Evolutionary conservation across 257 asterid species (phyloP), one percentile per base, ranked within the genome.

Genomic region (Parsonsia alboflavescens): DNA sequence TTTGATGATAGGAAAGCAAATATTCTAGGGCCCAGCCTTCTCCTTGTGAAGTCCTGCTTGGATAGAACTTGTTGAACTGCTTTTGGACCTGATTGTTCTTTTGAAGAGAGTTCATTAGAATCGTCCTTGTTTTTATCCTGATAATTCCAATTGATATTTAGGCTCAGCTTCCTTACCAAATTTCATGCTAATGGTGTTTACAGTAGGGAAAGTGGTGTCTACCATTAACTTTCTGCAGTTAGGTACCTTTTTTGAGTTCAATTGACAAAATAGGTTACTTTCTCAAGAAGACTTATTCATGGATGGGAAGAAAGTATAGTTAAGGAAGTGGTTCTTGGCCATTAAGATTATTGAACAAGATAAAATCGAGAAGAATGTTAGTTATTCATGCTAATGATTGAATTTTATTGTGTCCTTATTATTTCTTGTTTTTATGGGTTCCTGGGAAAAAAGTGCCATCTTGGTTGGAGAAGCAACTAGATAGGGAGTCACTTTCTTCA

Each of bases 331-430:
- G 50, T 16, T 26, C 41, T 26, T 59, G 30, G 30, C 41, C 70
- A 19, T 65, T 65, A 49, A 69, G 26, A n/a, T 48, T 26, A 45
- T 6, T 22, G 28, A 13, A 49, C 48, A 48, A 6, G 33, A 69
- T 26, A 28, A 16, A 48, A 16, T 16, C 61, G 16, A 69, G 61
- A 70, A 69, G 61, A 70, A 50, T 70, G 48, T 52, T 48, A 69
- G 8, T 69, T 33, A 42, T 21, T 49, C 8, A 3, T 70, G 24
- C 49, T 17, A 15, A 53, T 49, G 68, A 46, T 26, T 16, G n/a
- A 0, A 10, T 22, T 3, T 53, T 71, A 42, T 57, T 21, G 56
- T 30, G 24, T 49, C 6, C 46, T 28, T 58, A 48, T n/a, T 12
- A 41, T 53, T 50, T 70, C 15, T 39, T 16, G 39, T 36, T 39